These are phyloP conservation scores for Aspergillus heteromorphus DNA, from an alignment of 495 filamentous ascomycete genomes.

Conservation along the genomic window DNA sequence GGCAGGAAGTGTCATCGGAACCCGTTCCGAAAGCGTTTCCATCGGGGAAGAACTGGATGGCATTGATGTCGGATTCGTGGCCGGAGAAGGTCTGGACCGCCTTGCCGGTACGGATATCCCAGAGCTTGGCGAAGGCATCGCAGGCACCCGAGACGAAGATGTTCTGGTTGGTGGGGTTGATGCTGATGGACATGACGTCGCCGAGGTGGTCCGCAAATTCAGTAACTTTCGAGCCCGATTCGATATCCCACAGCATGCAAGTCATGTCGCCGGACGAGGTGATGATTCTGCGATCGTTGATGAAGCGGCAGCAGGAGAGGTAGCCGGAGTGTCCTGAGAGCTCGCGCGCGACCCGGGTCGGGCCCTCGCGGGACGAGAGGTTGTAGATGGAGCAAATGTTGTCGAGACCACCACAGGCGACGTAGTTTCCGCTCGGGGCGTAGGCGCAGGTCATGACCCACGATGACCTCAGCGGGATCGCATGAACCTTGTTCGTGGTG, in stretches of 20 bases:
- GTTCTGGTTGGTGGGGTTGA: constrained; percentile 98
- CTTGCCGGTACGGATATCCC: constrained; percentile 98
- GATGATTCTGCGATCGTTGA: constrained; percentile 95
- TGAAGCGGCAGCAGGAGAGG: constrained; percentile 96
- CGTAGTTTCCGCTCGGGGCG: constrained; percentile 95
- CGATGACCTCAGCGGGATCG: constrained; percentile 94
- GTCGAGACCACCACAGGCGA: constrained; percentile 95
- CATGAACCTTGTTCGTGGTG: constrained; percentile 99
- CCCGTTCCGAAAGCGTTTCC: constrained; percentile 98
- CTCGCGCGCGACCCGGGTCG: constrained; percentile 92
- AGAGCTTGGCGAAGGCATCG: constrained; percentile 96
- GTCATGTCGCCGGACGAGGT: constrained; percentile 99
- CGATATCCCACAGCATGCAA: constrained; percentile 99
- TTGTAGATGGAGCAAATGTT: constrained; percentile 99
- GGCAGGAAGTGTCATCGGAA: constrained; percentile 95
- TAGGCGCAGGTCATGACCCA: constrained; percentile 99
- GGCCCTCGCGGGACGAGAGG: constrained; percentile 90
- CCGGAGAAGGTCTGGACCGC: constrained; percentile 98
- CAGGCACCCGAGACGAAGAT: constrained; percentile 95
- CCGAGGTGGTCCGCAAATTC: constrained; percentile 98
- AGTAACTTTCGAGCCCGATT: constrained; percentile 93
- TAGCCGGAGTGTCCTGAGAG: constrained; percentile 97
- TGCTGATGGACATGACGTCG: constrained; percentile 99
- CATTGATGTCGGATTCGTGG: constrained; percentile 98
- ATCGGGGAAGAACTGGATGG: constrained; percentile 98